Base-by-base conservation (phyloP, 1,139 yeast species). In the Yarrowia galli region DNA sequence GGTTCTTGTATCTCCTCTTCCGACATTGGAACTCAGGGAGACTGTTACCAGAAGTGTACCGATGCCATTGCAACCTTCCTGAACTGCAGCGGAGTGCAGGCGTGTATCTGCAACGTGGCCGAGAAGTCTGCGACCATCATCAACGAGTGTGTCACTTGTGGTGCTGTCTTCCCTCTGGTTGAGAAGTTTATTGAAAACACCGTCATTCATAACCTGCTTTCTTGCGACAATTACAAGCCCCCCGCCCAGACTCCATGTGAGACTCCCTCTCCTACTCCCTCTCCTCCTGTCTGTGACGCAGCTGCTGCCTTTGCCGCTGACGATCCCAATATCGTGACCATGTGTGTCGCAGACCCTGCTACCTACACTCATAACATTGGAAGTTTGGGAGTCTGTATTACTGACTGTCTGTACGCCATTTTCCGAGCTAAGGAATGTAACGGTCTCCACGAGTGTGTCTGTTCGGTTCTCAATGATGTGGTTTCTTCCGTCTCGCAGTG, bases 291-390 rank as follows among this genome's bases (percentile, higher is more conserved):
- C 18, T 58, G 64, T 42, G 64, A 58, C 13, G 38, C 22, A 7
- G 32, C 32, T 28, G 32, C 32, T 28, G 32, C 32, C 32, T 28
- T 28, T 28, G 32, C 32, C 9, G 32, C 32, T 28, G 32, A 28
- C 32, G 32, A 28, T 28, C 51, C 64, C n/a, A 22, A 25, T 3
- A 43, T 43, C 15, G 56, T 48, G 23, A 61, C 66, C 54, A 46
- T 61, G 54, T 61, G 66, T 48, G 66, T 46, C n/a, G 56, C 56
- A 3, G 56, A 61, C 28, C 66, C 66, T 18, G 66, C 54, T 20
- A 48, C 54, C 3, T 48, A 61, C 36, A 36, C 54, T 16, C 54
- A 61, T 13, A 48, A 61, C 36, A 36, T 46, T 23, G 66, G 66
- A 16, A 56, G 38, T 22, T 36, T 48, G 22, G 56, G 66, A 22